A percentile compares a stretch with the other conserved stretches of the same genome.
Conservation (phyloP, 495 filamentous ascomycete genomes). For the Hypomontagnella submonticulosa region DNA sequence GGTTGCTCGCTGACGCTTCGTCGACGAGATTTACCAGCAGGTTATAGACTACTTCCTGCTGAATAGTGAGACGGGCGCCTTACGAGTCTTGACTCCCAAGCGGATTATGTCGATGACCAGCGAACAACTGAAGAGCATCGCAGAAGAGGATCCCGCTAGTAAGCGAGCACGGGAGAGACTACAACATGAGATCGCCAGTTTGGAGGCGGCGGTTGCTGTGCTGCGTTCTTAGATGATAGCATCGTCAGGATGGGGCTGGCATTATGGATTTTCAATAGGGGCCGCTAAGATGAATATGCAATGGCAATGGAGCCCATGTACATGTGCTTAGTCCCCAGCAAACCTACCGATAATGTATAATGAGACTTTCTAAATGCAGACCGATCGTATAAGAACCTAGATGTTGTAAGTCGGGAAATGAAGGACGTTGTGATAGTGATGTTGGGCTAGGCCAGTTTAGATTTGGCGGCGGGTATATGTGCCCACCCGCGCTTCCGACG, state of each 20-base stretch:
- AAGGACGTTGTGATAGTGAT: too few relatives aligned
- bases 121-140: slow-evolving; percentile 53
- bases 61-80: slow-evolving; percentile 42
- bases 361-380: too few relatives aligned
- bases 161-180: slow-evolving; percentile 41
- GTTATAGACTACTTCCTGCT: slow-evolving; percentile 52
- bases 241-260: background rate
- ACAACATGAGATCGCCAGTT: slow-evolving; percentile 21
- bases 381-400: too few relatives aligned
- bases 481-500: too few relatives aligned
- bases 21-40: slow-evolving; percentile 59
- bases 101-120: slow-evolving; percentile 43
- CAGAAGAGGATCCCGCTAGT: slow-evolving; percentile 46
- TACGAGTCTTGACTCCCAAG: slow-evolving; percentile 45
- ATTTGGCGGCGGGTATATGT: too few relatives aligned
- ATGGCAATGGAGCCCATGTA: too few relatives aligned
- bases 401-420: too few relatives aligned
- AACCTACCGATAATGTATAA: too few relatives aligned
- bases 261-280: background rate
- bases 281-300: background rate
- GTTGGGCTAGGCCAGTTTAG: too few relatives aligned
- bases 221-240: slow-evolving; percentile 9
- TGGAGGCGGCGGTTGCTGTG: slow-evolving; percentile 43
- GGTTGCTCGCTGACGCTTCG: slow-evolving; percentile 63
- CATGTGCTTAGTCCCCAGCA: too few relatives aligned